Percentiles rank a stretch among this genome's conserved stretches.
phyloP scores from a whole-genome alignment of 306 rosid genomes.

The Cicer chorassanicum region DNA sequence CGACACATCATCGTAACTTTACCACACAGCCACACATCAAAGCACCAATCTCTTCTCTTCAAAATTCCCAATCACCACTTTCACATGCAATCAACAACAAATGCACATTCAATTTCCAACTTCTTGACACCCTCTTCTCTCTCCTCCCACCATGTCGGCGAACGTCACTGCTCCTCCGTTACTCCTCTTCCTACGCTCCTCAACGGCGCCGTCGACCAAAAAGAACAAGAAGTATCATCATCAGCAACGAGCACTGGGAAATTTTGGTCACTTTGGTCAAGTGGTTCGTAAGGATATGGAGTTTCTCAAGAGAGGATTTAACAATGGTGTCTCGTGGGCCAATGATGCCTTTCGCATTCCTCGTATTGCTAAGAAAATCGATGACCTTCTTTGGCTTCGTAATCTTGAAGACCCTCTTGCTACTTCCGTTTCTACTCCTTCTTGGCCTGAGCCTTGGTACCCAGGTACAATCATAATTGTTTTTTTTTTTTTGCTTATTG shows the following conservation, averaged over 20 bases:
- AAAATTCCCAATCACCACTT: background rate
- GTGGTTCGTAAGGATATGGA: conserved; percentile 77
- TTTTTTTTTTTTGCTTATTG: conserved; percentile 11
- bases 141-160: conserved; percentile 51
- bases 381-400: conserved; percentile 80
- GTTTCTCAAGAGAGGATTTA: conserved; percentile 63
- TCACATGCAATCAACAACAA: background rate
- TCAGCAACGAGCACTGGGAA: conserved; percentile 56
- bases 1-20: conserved; percentile 8
- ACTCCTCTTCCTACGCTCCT: conserved; percentile 35
- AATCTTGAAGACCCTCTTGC: conserved; percentile 75
- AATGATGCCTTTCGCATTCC: conserved; percentile 68
- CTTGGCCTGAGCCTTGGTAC: conserved; percentile 83
- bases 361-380: conserved; percentile 60
- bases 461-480: conserved; percentile 57
- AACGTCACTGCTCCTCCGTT: conserved; percentile 43
- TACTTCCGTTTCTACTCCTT: conserved; percentile 52
- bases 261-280: conserved; percentile 66
- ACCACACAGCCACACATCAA: conserved; percentile 31
- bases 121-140: background rate
- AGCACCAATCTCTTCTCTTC: background rate
- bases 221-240: conserved; percentile 14
- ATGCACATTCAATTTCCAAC: background rate
- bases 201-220: conserved; percentile 35
- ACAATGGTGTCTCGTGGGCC: conserved; percentile 72